Conservation (phyloP, 306 rosid species). For the Dalbergia cultrata region DNA sequence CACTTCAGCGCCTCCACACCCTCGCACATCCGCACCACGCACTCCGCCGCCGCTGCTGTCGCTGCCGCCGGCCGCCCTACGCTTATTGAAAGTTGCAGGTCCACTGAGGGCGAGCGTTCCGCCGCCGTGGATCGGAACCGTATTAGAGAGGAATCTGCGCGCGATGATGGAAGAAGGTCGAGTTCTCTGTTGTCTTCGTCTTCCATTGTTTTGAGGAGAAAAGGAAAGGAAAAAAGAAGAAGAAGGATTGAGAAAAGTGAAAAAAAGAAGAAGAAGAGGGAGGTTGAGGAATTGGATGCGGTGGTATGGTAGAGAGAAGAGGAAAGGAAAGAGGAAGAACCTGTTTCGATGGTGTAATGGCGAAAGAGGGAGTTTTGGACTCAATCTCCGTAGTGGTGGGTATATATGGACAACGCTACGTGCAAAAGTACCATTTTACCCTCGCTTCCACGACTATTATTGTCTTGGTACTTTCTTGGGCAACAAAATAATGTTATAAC, state of each 20-base stretch:
- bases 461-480: not conserved
- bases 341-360: slow-evolving; percentile 26
- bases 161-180: slow-evolving; percentile 81
- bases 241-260: not conserved
- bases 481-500: no score
- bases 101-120: slow-evolving; percentile 59
- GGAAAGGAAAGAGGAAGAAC: slow-evolving; percentile 35
- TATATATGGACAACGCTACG: slow-evolving; percentile 49
- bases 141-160: slow-evolving; percentile 59
- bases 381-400: slow-evolving; percentile 55
- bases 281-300: not conserved
- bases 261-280: not conserved
- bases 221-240: not conserved
- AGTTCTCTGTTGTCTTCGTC: slow-evolving; percentile 75
- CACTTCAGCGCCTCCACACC: slow-evolving; percentile 81
- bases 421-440: slow-evolving; percentile 44
- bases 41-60: slow-evolving; percentile 54
- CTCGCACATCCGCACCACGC: slow-evolving; percentile 52
- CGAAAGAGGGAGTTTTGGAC: slow-evolving; percentile 32
- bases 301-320: not conserved
- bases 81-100: slow-evolving; percentile 89
- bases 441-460: slow-evolving; percentile 9
- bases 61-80: slow-evolving; percentile 50
- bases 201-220: slow-evolving; percentile 61
- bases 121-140: slow-evolving; percentile 63